Evolutionary conservation across 805 yeast genomes (phyloP).

Genomic region (Candida khao-thaluensis): DNA sequence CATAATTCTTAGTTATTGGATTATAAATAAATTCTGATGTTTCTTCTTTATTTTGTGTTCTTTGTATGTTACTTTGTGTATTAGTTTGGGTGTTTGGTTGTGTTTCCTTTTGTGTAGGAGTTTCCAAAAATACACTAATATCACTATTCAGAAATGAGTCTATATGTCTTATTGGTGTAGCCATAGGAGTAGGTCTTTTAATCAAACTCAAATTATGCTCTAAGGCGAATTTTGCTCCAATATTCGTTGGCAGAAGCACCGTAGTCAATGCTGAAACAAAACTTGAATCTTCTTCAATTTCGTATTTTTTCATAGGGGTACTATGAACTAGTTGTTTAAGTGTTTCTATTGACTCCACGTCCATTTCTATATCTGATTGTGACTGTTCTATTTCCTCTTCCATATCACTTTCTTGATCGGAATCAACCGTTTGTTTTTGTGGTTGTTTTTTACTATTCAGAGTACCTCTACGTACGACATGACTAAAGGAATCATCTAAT

Average conservation of each 20-base stretch:
- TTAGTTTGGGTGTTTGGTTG: not conserved
- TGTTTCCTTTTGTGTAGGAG: not conserved
- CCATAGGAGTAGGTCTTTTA: constrained; percentile 15
- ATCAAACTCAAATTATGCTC: constrained; percentile 11
- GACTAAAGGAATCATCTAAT: constrained; percentile 8
- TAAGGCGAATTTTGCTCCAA: constrained; percentile 42
- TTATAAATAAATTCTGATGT: constrained; percentile 17
- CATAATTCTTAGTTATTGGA: constrained; percentile 17
- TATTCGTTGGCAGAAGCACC: constrained; percentile 33
- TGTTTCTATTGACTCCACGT: constrained; percentile 8
- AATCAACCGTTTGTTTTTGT: not conserved
- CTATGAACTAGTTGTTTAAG: constrained; percentile 5
- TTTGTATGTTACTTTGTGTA: not conserved
- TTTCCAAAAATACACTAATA: constrained; percentile 10
- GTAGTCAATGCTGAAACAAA: constrained; percentile 19
- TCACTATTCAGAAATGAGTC: constrained; percentile 19
- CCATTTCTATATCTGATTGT: constrained; percentile 6
- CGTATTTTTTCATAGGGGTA: constrained; percentile 7
- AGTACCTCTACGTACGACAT: not conserved
- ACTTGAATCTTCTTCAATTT: constrained; percentile 16
- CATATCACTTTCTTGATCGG: constrained; percentile 8
- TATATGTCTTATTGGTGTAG: constrained; percentile 15
- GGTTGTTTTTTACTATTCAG: not conserved
- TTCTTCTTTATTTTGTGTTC: constrained; percentile 10
- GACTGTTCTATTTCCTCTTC: constrained; percentile 10